Evolutionary conservation across 2,329 filamentous ascomycete species (phyloP), one percentile per base, ranked within the genome.

Genomic region (Xylogone sp.): DNA sequence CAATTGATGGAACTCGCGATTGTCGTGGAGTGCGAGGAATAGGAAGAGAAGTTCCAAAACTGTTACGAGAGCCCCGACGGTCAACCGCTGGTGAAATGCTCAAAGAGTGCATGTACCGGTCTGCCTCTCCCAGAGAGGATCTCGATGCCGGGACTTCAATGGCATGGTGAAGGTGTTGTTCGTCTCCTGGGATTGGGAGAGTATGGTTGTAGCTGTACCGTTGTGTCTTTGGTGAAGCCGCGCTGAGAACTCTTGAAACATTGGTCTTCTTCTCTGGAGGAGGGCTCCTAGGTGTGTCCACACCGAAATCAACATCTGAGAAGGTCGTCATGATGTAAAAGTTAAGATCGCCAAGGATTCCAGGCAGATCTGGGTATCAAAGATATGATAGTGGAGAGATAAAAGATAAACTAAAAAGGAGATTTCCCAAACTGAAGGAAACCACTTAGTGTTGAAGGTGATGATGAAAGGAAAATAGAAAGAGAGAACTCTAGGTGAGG

Each of bases 41-140:
- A 48, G 86, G 87, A 16, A 90, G 78, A 19, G 85, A 79, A 46
- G 84, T 77, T 56, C 87, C 87, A 65, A 90, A 90, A 18, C 86
- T 90, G 78, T 90, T 90, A 56, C 87, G 81, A 19, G 87, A 90
- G 45, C 79, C 77, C 58, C 86, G 74, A 55, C 86, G 76, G 58
- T 87, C 82, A 68, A 76, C 83, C 74, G 82, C 82, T 16, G 85
- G 86, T 13, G 79, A 74, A 44, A 84, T 71, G 62, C 83, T 87
- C 62, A 90, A 74, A 62, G 81, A 83, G 76, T 90, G 86, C 86
- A 90, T 89, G 70, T 84, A 86, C 59, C 79, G 75, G 43, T 79
- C 71, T 21, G 81, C 82, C 70, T 90, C 84, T 27, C 86, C 84
- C 56, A 88, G 81, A 49, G 84, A 79, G 49, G 82, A 87, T 59